phyloP scores from a whole-genome alignment of 257 asterid species.

The Solanum pinnatisectum region DNA sequence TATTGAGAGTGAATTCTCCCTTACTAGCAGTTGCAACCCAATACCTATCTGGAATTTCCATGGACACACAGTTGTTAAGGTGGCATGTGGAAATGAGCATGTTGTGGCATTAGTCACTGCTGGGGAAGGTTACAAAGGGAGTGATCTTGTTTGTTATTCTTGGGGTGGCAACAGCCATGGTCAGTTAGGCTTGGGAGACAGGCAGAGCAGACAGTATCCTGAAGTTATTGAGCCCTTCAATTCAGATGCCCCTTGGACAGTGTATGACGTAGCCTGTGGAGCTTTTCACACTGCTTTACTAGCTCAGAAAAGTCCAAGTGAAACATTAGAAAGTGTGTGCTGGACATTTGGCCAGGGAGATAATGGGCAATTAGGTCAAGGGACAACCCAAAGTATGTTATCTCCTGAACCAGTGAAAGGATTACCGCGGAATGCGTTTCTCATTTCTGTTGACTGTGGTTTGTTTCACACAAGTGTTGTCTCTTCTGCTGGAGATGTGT shows the following conservation, averaged over 20 bases:
- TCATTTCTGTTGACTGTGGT: constrained; percentile 73
- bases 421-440: constrained; percentile 39
- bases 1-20: constrained; percentile 31
- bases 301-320: constrained; percentile 36
- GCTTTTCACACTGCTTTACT: constrained; percentile 75
- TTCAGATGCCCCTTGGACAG: constrained; percentile 52
- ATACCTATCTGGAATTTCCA: constrained; percentile 71
- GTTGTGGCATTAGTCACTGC: constrained; percentile 68
- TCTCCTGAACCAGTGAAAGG: constrained; percentile 52
- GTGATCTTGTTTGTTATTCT: constrained; percentile 61
- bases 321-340: constrained; percentile 53
- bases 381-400: constrained; percentile 41
- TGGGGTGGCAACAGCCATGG: constrained; percentile 91
- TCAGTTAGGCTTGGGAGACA: constrained; percentile 86
- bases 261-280: constrained; percentile 75
- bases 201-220: constrained; percentile 44
- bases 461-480: constrained; percentile 76
- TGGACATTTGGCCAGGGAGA: constrained; percentile 92
- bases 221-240: constrained; percentile 44
- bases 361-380: constrained; percentile 93
- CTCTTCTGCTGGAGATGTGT: constrained; percentile 72
- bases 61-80: constrained; percentile 78
- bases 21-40: constrained; percentile 39
- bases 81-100: constrained; percentile 90
- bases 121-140: constrained; percentile 48